Base-by-base conservation (phyloP, 306 rosid genomes). In the Lupinus albus region DNA sequence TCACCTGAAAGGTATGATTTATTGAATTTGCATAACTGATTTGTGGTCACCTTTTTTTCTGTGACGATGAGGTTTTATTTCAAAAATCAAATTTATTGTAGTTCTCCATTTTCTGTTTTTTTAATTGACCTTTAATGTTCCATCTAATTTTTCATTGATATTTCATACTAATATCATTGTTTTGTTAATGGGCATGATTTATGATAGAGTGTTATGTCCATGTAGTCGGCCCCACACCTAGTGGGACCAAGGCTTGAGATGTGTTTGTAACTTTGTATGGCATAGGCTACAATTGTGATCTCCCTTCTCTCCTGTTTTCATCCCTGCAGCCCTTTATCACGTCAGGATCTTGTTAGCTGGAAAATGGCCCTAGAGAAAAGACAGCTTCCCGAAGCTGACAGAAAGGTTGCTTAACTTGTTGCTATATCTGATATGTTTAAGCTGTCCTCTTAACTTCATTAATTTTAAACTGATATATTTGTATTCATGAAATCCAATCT, bases 321-420 rank as follows among this genome's bases (percentile, higher is more conserved):
- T 75, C 76, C 58, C 56, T 79, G 65, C 92, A 94, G 99, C 78
- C 88, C 92, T 61, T 78, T 90, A 53, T 88, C 99, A 59, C 99
- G 99, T 45, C 99, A 94, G 68, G 97, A 94, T 83, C 97, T 94
- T 82, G 90, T 94, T 64, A 88, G 96, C 61, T 94, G 99, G 99
- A 94, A 90, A 84, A 85, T 91, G 96, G 84, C 95, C 77, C 79
- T 94, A 14, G 99, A 94, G 78, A 94, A 85, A 78, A 81, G 88
- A 70, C 92, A 78, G 75, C 92, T 94, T 67, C 99, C 95, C n/a
- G 91, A 83, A 71, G 97, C 96, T 46, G 89, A 88, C 84, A 81
- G 88, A 77, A 87, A 90, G 97, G 99, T 90, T 70, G 45, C 57
- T 75, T 62, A 44, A 16, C 50, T 65, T 68, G 76, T 79, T 78